phyloP scores from a whole-genome alignment of 345 rosid genomes.

The Ceriops zippeliana region DNA sequence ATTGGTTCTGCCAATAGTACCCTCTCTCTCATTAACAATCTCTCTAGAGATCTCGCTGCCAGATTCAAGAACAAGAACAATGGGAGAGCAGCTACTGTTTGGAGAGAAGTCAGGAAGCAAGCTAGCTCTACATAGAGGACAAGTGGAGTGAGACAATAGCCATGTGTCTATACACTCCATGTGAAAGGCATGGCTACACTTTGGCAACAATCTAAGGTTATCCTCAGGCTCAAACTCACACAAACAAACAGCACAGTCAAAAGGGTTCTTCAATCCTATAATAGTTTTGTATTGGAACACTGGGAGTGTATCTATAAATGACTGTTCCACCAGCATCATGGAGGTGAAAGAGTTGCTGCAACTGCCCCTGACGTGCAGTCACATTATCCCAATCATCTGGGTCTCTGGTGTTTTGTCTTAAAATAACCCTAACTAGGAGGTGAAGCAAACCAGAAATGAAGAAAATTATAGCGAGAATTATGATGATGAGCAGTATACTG shows the following conservation, averaged over 20 bases:
- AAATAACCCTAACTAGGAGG: slow-evolving; percentile 75
- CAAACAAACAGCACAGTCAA: slow-evolving; percentile 97
- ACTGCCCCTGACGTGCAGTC: slow-evolving; percentile 91
- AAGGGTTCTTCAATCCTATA: slow-evolving; percentile 69
- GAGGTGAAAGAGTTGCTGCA: slow-evolving; percentile 92
- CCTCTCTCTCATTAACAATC: slow-evolving; percentile 47
- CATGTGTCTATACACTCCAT: slow-evolving; percentile 97
- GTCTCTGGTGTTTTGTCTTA: slow-evolving; percentile 61
- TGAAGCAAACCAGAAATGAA: slow-evolving; percentile 88
- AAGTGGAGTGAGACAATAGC: slow-evolving; percentile 98
- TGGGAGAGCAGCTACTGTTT: slow-evolving; percentile 44
- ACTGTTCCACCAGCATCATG: slow-evolving; percentile 98
- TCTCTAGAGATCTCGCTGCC: slow-evolving; percentile 83
- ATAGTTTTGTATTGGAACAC: slow-evolving; percentile 81
- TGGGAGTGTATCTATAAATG: slow-evolving; percentile 92
- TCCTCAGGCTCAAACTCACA: slow-evolving; percentile 90
- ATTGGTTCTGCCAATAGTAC: slow-evolving; percentile 31
- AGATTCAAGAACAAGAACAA: slow-evolving; percentile 84
- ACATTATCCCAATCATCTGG: slow-evolving; percentile 59
- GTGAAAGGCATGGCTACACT: slow-evolving; percentile 98
- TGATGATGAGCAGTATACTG: slow-evolving; percentile 66
- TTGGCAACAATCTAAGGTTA: slow-evolving; percentile 88
- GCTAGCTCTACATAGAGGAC: slow-evolving; percentile 84
- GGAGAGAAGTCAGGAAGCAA: slow-evolving; percentile 72
- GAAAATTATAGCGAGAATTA: slow-evolving; percentile 86